phyloP scores from a whole-genome alignment of 2,329 filamentous ascomycete genomes.

The Colletotrichum zoysiae region DNA sequence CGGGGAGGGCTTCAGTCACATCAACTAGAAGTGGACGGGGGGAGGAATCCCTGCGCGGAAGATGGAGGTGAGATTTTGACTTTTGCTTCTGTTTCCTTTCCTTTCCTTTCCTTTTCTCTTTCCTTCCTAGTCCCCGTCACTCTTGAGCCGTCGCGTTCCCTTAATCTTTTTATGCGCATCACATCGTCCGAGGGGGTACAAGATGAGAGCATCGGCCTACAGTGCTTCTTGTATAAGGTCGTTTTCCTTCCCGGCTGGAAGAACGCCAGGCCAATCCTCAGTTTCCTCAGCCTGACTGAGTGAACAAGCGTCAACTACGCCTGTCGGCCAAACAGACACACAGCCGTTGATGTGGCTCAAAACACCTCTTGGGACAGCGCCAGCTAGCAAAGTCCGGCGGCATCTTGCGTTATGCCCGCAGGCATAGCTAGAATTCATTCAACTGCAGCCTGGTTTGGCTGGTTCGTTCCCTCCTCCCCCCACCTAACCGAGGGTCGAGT shows the following conservation, averaged over 20 bases:
- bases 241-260: not conserved
- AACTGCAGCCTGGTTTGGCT: not conserved
- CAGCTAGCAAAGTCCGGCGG: not conserved
- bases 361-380: not conserved
- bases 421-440: not conserved
- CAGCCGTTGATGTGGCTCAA: not conserved
- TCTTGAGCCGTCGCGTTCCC: not conserved
- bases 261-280: not conserved
- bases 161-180: not conserved
- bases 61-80: constrained; percentile 35
- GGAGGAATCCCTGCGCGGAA: not conserved
- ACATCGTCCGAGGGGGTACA: not conserved
- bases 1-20: not conserved
- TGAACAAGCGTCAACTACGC: not conserved
- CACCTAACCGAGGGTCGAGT: not conserved
- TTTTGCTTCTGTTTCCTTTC: constrained; percentile 9
- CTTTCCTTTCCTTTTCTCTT: not conserved
- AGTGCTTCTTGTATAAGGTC: not conserved
- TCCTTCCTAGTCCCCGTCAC: not conserved
- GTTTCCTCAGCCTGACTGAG: not conserved
- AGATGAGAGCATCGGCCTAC: not conserved
- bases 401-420: not conserved
- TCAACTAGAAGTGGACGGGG: not conserved
- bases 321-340: constrained; percentile 1
- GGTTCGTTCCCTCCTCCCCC: not conserved